Evolutionary conservation across 768 basidiomycete species (phyloP), one percentile per base, ranked within the genome.

Genomic region (Leccinum pellstonianum): DNA sequence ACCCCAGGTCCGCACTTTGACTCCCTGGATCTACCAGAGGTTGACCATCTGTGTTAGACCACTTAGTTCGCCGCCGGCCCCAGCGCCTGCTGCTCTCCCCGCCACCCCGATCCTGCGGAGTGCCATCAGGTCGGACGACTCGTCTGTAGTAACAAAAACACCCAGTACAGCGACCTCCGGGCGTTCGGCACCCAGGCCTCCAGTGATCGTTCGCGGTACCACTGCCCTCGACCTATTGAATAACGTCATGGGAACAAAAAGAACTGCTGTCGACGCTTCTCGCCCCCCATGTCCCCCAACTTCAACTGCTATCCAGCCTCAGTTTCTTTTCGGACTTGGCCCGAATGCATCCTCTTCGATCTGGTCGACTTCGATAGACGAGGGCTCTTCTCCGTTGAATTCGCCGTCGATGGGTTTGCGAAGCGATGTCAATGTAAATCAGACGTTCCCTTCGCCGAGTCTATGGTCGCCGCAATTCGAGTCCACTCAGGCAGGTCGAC

Each of bases 151-250:
- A 15, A 52, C 50, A 21, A 62, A 54, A 52, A 17, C 25, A 1
- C 43, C 61, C n/a, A 57, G 48, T 17, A 33, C 56, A 15, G 47
- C 46, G 1, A 57, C 60, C 6, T 63, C 76, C n/a, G 56, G 71
- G n/a, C 65, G 66, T n/a, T 58, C 69, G 1, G 66, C 73, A 43
- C 68, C 73, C 15, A 66, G 59, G 62, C 63, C 67, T 2, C 55
- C 71, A 47, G 54, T 67, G 7, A 38, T 66, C n/a, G 56, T 66
- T 3, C 66, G 66, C 3, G 65, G 70, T 23, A 86, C 81, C 0
- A 91, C 88, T 12, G 89, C 89, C 0, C 79, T 85, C 66, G 89
- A 90, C 66, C 77, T 91, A 2, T 66, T 90, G 47, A 83, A 84
- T 56, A 80, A 81, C 63, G 61, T 69, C 59, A 66, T 72, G 64